These are phyloP conservation scores for Linnemannia exigua DNA, from an alignment of 192 early-diverging fungal genomes.

Conservation along the genomic window DNA sequence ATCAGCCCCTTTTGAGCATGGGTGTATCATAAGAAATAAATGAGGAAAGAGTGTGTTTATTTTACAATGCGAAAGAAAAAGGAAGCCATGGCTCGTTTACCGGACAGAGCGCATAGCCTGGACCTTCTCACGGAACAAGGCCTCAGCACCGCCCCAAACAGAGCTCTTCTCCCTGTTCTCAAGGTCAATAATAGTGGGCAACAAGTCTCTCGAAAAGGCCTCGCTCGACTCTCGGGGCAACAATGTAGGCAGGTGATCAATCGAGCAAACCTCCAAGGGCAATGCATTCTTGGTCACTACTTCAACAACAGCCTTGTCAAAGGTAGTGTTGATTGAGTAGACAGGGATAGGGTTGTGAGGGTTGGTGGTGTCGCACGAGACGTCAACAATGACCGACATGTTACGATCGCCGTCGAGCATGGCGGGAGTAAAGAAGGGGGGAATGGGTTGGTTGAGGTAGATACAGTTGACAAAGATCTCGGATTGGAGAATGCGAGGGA, in stretches of 20 bases:
- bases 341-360: conserved; percentile 98
- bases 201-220: conserved; percentile 86
- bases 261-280: conserved; percentile 92
- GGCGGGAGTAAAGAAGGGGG: conserved; percentile 92
- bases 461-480: conserved; percentile 99
- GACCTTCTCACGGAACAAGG: conserved; percentile 86
- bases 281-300: conserved; percentile 72
- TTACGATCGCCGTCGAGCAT: conserved; percentile 79
- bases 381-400: conserved; percentile 91
- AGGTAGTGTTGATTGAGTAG: conserved; percentile 93
- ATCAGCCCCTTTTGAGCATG: too few species aligned
- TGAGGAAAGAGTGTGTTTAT: neutral
- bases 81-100: neutral
- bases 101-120: conserved; percentile 26
- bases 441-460: conserved; percentile 93
- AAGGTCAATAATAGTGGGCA: conserved; percentile 86
- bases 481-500: conserved; percentile 86
- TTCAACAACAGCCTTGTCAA: conserved; percentile 89
- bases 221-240: conserved; percentile 94
- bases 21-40: conserved; percentile 13
- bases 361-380: conserved; percentile 97
- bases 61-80: conserved; percentile 14
- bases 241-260: conserved; percentile 97
- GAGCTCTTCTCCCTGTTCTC: conserved; percentile 73
- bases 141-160: conserved; percentile 89